Base-by-base conservation (phyloP, 2,329 filamentous ascomycete species). In the Mycogone perniciosa region DNA sequence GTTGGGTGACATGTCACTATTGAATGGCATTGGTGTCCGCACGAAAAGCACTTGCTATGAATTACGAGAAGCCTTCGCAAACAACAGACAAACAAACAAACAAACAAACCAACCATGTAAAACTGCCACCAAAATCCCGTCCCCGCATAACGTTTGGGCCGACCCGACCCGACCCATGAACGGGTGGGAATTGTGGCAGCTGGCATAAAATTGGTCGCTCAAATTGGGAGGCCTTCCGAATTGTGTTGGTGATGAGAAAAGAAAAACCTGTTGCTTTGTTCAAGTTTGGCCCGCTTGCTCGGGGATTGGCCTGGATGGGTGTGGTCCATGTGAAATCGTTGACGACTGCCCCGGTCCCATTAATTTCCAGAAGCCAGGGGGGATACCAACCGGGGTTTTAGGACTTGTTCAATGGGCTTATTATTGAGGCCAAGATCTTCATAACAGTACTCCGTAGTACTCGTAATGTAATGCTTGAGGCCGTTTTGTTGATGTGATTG, bases 241-340 rank as follows among this genome's bases (percentile, higher is more conserved):
- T 20, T 20, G 20, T 20, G 20, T 20, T 20, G 20, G 20, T 20
- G 20, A 20, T 20, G 47, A 38, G 44, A 51, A 37, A 44, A 43
- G 27, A 29, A 47, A 33, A 44, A 37, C 49, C 39, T 41, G 44
- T 44, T 47, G 33, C 40, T 30, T 43, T 40, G 42, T 43, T 40
- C 50, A 47, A 48, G 45, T 41, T 48, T 45, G 50, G 50, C 50
- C 50, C 50, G 50, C 50, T 52, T 52, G 45, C 50, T 52, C 45
- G 45, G 40, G 46, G 29, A 41, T 38, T 39, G 45, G 35, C 33
- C 27, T 13, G 39, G 4, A 27, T 42, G 26, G 39, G 7, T 29
- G 45, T 20, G 13, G 43, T 41, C 44, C 38, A n/a, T 39, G 30
- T 33, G 44, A 42, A 51, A 42, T 51, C 48, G 48, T 42, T 33